Evolutionary conservation across 331 rosid genomes (phyloP).

Genomic region (Arachis monticola): DNA sequence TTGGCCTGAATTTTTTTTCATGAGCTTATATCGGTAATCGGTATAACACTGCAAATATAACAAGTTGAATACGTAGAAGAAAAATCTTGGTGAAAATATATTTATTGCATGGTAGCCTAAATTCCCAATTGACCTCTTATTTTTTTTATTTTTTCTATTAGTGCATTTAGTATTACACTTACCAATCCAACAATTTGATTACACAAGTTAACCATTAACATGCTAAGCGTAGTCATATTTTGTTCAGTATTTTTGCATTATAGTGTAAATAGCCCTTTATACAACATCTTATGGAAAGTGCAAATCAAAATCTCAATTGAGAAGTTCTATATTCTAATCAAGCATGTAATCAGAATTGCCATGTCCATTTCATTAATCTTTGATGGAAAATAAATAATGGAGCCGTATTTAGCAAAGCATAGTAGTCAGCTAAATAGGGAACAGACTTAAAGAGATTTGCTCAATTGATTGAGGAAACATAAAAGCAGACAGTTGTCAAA

Average conservation of each 20-base stretch:
- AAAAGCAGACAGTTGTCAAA: slow-evolving; percentile 28
- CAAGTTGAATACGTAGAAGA: too few species aligned
- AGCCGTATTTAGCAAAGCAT: slow-evolving; percentile 36
- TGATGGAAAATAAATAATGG: slow-evolving; percentile 27
- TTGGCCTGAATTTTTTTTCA: background rate
- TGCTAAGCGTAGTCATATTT: too few species aligned
- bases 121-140: background rate
- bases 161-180: too few species aligned
- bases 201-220: too few species aligned
- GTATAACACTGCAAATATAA: too few species aligned
- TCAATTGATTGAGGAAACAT: slow-evolving; percentile 44
- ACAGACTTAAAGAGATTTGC: slow-evolving; percentile 25
- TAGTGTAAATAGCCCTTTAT: too few species aligned
- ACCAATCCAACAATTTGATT: background rate
- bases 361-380: slow-evolving; percentile 20
- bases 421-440: slow-evolving; percentile 25
- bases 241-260: too few species aligned
- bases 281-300: background rate
- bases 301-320: background rate
- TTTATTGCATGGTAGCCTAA: background rate
- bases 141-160: too few species aligned
- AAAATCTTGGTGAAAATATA: background rate
- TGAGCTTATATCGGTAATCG: too few species aligned
- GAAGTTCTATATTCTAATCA: background rate
- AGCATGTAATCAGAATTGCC: background rate